phyloP scores from a whole-genome alignment of 1,284 basidiomycete species.

The Apiotrichum laibachii region DNA sequence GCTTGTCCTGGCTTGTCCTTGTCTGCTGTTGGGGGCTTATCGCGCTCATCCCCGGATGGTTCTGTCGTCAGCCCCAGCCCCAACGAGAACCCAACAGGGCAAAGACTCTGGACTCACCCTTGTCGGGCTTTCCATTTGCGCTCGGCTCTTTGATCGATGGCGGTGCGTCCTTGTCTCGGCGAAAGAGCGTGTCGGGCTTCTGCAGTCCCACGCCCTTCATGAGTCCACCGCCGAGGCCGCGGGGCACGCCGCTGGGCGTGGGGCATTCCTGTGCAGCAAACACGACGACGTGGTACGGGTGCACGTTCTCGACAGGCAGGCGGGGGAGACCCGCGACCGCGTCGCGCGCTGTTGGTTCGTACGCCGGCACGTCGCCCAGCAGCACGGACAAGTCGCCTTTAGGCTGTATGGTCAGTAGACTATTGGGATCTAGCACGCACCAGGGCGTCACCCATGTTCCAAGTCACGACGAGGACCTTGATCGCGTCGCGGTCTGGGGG shows the following conservation, averaged over 20 bases:
- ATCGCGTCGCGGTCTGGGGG: conserved; percentile 42
- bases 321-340: conserved; percentile 23
- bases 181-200: conserved; percentile 3
- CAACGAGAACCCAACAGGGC: no score
- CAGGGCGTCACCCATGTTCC: conserved; percentile 56
- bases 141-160: conserved; percentile 15
- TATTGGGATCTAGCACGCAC: conserved; percentile 29
- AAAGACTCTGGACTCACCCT: conserved; percentile 16
- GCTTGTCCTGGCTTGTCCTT: conserved; percentile 29
- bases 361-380: conserved; percentile 52
- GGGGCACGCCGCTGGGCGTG: conserved; percentile 48
- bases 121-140: conserved; percentile 11
- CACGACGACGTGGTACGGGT: conserved; percentile 57
- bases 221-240: conserved; percentile 49
- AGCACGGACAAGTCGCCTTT: conserved; percentile 55
- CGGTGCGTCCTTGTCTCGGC: conserved; percentile 22
- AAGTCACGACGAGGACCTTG: conserved; percentile 55
- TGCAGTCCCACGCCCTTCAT: conserved; percentile 47
- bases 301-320: conserved; percentile 39
- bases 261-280: conserved; percentile 55
- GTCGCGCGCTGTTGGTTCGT: conserved; percentile 32
- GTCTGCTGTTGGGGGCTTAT: background rate
- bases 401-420: conserved; percentile 26
- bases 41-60: conserved; percentile 1
- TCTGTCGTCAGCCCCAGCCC: background rate